These are phyloP conservation scores for Taiozyma sp. DNA, from an alignment of 1,139 yeast species.

Conservation along the genomic window DNA sequence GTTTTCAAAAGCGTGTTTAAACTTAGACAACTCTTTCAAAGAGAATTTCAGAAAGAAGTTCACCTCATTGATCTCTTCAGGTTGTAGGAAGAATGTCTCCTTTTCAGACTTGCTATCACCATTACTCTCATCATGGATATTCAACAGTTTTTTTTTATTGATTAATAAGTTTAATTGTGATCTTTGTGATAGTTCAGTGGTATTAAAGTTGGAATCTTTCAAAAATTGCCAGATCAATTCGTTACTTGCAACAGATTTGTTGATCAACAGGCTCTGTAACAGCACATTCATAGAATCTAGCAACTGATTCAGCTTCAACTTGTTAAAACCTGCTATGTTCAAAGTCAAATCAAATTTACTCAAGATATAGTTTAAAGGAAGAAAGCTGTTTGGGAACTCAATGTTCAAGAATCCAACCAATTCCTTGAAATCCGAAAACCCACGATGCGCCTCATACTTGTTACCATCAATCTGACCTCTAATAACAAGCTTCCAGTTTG, in stretches of 20 bases:
- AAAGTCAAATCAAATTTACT: conserved; percentile 17
- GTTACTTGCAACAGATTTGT: conserved; percentile 31
- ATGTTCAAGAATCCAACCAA: conserved; percentile 31
- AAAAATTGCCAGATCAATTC: conserved; percentile 43
- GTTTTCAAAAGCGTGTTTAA: conserved; percentile 30
- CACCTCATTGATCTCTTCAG: conserved; percentile 47
- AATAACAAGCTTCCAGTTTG: conserved; percentile 22
- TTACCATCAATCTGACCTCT: conserved; percentile 18
- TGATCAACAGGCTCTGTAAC: conserved; percentile 34
- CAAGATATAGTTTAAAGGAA: conserved; percentile 35
- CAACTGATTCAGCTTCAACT: conserved; percentile 38
- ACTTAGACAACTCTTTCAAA: conserved; percentile 38
- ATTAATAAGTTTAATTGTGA: conserved; percentile 29
- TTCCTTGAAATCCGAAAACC: conserved; percentile 36
- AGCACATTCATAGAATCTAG: conserved; percentile 45
- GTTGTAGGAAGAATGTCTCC: conserved; percentile 23
- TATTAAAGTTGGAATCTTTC: conserved; percentile 32
- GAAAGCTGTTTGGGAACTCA: conserved; percentile 33
- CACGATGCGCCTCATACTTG: conserved; percentile 20
- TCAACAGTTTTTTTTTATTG: conserved; percentile 25
- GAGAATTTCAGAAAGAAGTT: conserved; percentile 55
- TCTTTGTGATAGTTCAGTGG: conserved; percentile 28
- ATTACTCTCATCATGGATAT: conserved; percentile 1
- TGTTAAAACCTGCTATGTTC: conserved; percentile 30
- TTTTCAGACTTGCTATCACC: conserved; percentile 3